A percentile compares a stretch with the other conserved stretches of the same genome.
Conservation (phyloP, 2,329 filamentous ascomycete species). For the Fusarium subtropicale region DNA sequence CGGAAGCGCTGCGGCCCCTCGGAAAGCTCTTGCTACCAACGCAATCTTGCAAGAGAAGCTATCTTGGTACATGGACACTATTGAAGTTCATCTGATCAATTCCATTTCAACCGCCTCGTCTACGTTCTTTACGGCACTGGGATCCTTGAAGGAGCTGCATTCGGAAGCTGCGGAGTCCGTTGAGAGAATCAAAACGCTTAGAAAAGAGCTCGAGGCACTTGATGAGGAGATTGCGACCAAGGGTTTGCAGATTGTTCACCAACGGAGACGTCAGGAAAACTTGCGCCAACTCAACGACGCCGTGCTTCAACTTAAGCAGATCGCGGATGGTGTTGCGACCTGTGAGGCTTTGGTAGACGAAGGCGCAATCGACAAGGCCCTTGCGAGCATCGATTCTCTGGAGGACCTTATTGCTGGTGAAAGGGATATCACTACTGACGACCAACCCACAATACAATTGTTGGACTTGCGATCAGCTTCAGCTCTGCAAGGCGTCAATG, state of each 20-base stretch:
- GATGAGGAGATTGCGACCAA: constrained; percentile 89
- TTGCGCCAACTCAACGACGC: constrained; percentile 83
- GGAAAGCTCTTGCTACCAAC: constrained; percentile 93
- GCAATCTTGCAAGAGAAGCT: constrained; percentile 98
- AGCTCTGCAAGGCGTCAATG: constrained; percentile 82
- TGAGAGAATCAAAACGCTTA: constrained; percentile 81
- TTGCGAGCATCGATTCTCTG: constrained; percentile 80
- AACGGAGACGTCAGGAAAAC: constrained; percentile 85
- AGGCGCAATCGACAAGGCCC: constrained; percentile 84
- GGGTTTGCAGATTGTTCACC: constrained; percentile 86
- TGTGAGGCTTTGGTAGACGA: constrained; percentile 86
- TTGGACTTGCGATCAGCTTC: constrained; percentile 81
- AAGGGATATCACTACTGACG: constrained; percentile 54
- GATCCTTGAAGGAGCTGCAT: constrained; percentile 90
- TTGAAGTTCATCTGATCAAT: constrained; percentile 95
- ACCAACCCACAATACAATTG: constrained; percentile 53
- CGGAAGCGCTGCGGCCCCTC: constrained; percentile 67
- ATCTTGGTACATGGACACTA: constrained; percentile 99
- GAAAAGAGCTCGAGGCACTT: constrained; percentile 81
- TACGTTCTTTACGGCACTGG: constrained; percentile 94
- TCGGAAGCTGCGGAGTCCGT: constrained; percentile 94
- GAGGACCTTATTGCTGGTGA: constrained; percentile 85
- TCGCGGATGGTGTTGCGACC: constrained; percentile 78
- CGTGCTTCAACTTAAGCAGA: constrained; percentile 82
- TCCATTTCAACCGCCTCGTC: constrained; percentile 96